phyloP scores from a whole-genome alignment of 1,139 yeast species.

The Suhomyces yuchorum region DNA sequence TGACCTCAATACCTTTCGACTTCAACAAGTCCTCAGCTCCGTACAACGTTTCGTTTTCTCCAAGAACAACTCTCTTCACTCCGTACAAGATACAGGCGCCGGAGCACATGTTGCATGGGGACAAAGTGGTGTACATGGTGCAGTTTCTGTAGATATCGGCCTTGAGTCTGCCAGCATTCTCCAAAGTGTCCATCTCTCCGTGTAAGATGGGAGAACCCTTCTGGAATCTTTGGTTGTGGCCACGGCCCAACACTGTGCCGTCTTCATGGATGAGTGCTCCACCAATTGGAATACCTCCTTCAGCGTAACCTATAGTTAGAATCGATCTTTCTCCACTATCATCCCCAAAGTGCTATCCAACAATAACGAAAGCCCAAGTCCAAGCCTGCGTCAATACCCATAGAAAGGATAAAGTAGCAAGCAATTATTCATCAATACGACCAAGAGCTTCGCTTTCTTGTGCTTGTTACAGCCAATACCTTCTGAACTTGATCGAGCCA shows the following conservation, averaged over 20 bases:
- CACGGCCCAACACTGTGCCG: conserved; percentile 80
- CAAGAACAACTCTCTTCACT: conserved; percentile 79
- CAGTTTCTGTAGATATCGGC: conserved; percentile 68
- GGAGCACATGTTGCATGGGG: conserved; percentile 94
- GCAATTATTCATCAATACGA: no score
- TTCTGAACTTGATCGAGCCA: no score
- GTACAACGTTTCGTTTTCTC: conserved; percentile 77
- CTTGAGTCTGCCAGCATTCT: conserved; percentile 82
- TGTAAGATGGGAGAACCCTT: conserved; percentile 78
- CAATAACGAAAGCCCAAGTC: no score
- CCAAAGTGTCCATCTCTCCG: conserved; percentile 88
- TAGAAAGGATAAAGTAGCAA: no score
- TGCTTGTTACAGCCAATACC: no score
- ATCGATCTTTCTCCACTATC: not conserved
- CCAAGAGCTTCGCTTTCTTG: no score
- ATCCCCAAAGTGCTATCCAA: no score
- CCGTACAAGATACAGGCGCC: conserved; percentile 93
- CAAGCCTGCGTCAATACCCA: no score
- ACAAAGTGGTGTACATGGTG: conserved; percentile 85
- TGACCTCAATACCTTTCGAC: conserved; percentile 70
- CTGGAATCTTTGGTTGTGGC: conserved; percentile 89
- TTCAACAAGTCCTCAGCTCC: conserved; percentile 77
- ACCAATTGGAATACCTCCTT: conserved; percentile 93
- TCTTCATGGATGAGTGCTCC: conserved; percentile 73
- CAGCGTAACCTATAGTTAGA: conserved; percentile 51